Base-by-base conservation (phyloP, 257 asterid species). In the Solanum tarapatanum region DNA sequence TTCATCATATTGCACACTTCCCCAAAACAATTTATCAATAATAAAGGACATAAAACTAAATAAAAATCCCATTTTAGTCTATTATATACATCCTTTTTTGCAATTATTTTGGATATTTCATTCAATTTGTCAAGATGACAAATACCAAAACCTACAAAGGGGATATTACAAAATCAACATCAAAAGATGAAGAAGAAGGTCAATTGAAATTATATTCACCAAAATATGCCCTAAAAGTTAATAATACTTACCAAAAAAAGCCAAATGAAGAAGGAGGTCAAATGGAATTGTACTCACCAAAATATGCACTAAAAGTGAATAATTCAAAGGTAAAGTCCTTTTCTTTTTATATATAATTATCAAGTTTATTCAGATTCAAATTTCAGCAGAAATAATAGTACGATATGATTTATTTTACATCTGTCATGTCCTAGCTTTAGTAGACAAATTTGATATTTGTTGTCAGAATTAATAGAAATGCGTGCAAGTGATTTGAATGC, bases 281-380 rank as follows among this genome's bases (percentile, higher is more conserved):
- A 66, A 82, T 41, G 36, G 83, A 80, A 37, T 32, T 88, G 5
- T 86, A 88, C 43, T 86, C 87, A 24, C 89, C 90, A 16, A 73
- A 64, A 11, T 37, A 80, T 86, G 85, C 87, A 32, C 0, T 86
- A 36, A 58, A 72, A 86, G 23, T 58, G 9, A 64, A 73, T 19
- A 82, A 35, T 39, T 66, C 26, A 23, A 30, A 33, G 24, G 51
- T 83, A 11, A 64, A 10, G 14, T 64, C 7, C 28, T 58, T 58
- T 58, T 58, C 24, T 21, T 58, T 21, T 58, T 21, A 58, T 19
- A 73, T 9, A 43, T 43, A 43, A 36, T 10, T 75, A 75, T 21
- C 2, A 75, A 36, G 32, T 36, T 75, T 5, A 0, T 10, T 37
- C 16, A 0, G 0, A 0, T n/a, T 62, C 7, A 4, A 62, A 62